A percentile compares a stretch with the other conserved stretches of the same genome.
These are phyloP conservation scores for Pezicula neosporulosa DNA, from an alignment of 2,329 filamentous ascomycete species.

Conservation along the genomic window DNA sequence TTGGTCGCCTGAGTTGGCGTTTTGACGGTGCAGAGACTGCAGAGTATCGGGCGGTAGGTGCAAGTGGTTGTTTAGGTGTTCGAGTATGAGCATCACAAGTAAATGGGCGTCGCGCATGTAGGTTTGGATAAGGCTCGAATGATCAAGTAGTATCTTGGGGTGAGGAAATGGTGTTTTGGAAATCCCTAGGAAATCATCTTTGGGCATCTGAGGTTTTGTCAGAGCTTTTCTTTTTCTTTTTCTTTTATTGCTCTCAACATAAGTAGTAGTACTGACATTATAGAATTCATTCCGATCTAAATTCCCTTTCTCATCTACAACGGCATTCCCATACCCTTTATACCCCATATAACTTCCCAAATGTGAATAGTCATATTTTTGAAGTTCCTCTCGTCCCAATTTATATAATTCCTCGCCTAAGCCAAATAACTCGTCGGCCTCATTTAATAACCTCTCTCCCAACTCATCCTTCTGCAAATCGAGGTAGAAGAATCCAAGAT, in stretches of 20 bases:
- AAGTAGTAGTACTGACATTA: conserved; percentile 11
- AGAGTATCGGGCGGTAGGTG: conserved; percentile 17
- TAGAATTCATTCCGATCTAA: conserved; percentile 26
- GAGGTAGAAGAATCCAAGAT: conserved; percentile 25
- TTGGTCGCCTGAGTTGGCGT: conserved; percentile 18
- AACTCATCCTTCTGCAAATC: conserved; percentile 15
- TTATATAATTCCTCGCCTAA: conserved; percentile 24
- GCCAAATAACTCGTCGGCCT: conserved; percentile 15
- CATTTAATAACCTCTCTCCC: conserved; percentile 17
- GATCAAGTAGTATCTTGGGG: conserved; percentile 17
- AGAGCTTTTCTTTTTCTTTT: not conserved
- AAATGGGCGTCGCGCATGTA: conserved; percentile 17
- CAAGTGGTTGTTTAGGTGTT: conserved; percentile 21
- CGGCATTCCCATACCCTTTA: conserved; percentile 18
- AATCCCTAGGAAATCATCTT: conserved; percentile 23
- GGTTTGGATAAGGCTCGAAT: conserved; percentile 11
- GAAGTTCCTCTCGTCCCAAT: conserved; percentile 45
- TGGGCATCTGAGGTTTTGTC: conserved; percentile 14
- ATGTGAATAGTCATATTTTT: conserved; percentile 46
- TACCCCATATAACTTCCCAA: conserved; percentile 22
- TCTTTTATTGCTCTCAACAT: not conserved
- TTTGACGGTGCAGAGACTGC: conserved; percentile 12
- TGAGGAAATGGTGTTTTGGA: conserved; percentile 14
- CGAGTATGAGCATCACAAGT: conserved; percentile 17
- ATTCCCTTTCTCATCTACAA: conserved; percentile 21